These are phyloP conservation scores for Ophiostoma montium DNA, from an alignment of 2,329 filamentous ascomycete species.

Conservation along the genomic window DNA sequence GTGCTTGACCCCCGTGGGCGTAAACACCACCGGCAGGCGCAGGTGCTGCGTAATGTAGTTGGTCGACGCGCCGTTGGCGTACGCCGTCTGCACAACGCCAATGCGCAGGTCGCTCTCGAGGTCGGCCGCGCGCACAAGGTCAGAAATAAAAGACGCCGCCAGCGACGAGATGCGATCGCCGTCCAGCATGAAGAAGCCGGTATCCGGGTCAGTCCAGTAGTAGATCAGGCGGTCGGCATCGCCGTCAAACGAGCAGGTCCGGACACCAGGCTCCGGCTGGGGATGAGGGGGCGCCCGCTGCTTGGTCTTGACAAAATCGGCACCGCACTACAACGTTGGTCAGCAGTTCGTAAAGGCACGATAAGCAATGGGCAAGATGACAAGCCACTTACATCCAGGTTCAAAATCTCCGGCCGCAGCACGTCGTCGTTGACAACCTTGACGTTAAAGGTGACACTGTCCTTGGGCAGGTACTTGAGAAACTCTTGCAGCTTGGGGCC, in stretches of 20 bases:
- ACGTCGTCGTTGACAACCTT: constrained; percentile 89
- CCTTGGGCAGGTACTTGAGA: constrained; percentile 63
- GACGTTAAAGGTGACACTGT: constrained; percentile 55
- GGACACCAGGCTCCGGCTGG: constrained; percentile 59
- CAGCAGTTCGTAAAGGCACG: constrained; percentile 31
- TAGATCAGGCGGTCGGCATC: constrained; percentile 94
- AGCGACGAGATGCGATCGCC: constrained; percentile 94
- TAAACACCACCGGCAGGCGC: constrained; percentile 81
- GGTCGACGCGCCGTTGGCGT: constrained; percentile 91
- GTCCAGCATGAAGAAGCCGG: constrained; percentile 81
- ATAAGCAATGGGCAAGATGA: not conserved
- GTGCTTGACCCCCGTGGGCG: constrained; percentile 91
- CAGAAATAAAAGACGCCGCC: constrained; percentile 85
- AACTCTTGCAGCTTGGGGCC: constrained; percentile 80
- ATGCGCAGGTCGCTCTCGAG: constrained; percentile 72
- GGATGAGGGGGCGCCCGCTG: constrained; percentile 78
- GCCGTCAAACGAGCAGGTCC: constrained; percentile 84
- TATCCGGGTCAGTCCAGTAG: constrained; percentile 76
- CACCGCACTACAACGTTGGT: constrained; percentile 52
- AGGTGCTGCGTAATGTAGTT: constrained; percentile 81
- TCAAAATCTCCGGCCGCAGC: constrained; percentile 74
- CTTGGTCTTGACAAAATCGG: constrained; percentile 94
- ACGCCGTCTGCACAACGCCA: constrained; percentile 92
- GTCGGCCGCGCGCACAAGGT: constrained; percentile 68
- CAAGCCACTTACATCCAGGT: constrained; percentile 51